Evolutionary conservation across 768 basidiomycete species (phyloP).

Genomic region (Phaeolepiota aurea): DNA sequence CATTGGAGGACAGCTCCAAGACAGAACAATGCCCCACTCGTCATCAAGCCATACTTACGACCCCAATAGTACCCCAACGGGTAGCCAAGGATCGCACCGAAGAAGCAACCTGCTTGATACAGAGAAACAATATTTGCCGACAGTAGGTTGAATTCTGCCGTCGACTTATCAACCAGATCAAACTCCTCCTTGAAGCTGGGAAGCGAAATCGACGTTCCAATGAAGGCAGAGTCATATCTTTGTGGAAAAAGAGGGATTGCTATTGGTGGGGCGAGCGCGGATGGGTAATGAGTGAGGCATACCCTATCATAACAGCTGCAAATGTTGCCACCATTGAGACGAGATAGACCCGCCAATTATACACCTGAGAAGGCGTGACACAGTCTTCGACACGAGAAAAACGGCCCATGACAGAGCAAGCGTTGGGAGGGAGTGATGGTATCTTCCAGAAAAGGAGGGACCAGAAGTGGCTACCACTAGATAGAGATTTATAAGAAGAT

Average conservation of each 20-base stretch:
- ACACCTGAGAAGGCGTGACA: slow-evolving; percentile 20
- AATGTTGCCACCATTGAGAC: slow-evolving; percentile 23
- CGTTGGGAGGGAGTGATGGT: not conserved
- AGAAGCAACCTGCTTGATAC: slow-evolving; percentile 38
- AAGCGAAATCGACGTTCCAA: slow-evolving; percentile 34
- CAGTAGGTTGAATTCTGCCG: slow-evolving; percentile 20
- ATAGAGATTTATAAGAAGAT: no score
- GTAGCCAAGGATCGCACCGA: slow-evolving; percentile 27
- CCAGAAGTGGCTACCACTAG: no score
- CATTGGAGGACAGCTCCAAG: slow-evolving; percentile 30
- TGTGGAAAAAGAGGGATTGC: not conserved
- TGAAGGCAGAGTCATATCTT: slow-evolving; percentile 35
- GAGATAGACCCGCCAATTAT: slow-evolving; percentile 32
- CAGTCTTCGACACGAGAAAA: slow-evolving; percentile 15
- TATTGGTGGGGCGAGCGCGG: not conserved
- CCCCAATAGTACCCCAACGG: slow-evolving; percentile 30
- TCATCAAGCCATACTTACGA: slow-evolving; percentile 23
- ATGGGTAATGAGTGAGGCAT: not conserved
- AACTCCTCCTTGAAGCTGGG: slow-evolving; percentile 37
- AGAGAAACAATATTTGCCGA: slow-evolving; percentile 37
- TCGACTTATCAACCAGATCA: slow-evolving; percentile 21
- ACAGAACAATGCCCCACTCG: slow-evolving; percentile 26
- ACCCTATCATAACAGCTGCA: slow-evolving; percentile 33
- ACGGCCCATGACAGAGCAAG: slow-evolving; percentile 9
- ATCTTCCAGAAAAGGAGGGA: not conserved